Evolutionary conservation across 257 asterid species (phyloP), one percentile per base, ranked within the genome.

Genomic region (Solanum raphanifolium): DNA sequence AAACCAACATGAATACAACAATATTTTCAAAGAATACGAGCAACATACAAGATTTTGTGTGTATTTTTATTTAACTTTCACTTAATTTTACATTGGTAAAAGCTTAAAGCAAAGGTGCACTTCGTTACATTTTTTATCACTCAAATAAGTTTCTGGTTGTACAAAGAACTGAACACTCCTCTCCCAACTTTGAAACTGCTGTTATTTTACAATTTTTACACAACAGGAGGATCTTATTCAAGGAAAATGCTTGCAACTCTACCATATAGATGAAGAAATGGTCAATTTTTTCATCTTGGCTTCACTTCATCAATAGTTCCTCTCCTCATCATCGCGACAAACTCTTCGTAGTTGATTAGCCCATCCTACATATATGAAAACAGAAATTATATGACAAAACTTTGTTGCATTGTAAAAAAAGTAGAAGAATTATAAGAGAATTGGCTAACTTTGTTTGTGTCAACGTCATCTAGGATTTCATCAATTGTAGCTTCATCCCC

Each of bases 401-500:
- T 31, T 43, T 16, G 66, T 79, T 43, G 16, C 38, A 43, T 9
- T 27, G 27, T n/a, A n/a, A 11, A 18, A 18, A 18, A 13, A 66
- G 27, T 3, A 12, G 29, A 13, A 20, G 62, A 46, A 9, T 18
- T 5, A 41, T 34, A 15, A 23, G 4, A 71, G 46, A 55, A 20
- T 7, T 65, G 13, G 5, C 91, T 86, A 90, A 96, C 99, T 85
- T 89, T 93, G 75, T 97, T 94, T 5, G 94, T 93, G 85, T 97
- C 99, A 27, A 95, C 98, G 52, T 97, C 99, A 60, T 97, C 90
- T 83, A 97, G 94, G 66, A 97, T 92, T 88, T 95, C 99, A 31
- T 94, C 93, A 5, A 97, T 93, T 9, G 99, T 93, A 29, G 94
- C 96, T 84, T 97, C 99, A 89, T 95, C 99, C 52, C 98, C 99